Evolutionary conservation across 345 rosid species (phyloP), one percentile per base, ranked within the genome.

Genomic region (Sapria himalayana): DNA sequence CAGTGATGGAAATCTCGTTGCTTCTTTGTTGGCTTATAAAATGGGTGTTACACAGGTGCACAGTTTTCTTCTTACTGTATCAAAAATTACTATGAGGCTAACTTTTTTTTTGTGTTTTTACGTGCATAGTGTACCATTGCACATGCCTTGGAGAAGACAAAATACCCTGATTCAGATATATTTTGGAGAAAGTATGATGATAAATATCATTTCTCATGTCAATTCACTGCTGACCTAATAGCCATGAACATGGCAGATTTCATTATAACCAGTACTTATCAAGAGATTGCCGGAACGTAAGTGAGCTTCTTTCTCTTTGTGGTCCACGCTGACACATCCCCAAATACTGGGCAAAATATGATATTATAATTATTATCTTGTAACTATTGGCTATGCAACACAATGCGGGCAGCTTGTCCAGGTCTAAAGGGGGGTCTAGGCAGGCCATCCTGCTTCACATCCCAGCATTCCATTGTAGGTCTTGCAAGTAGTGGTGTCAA

Each of bases 281-380:
- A 89, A 71, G 98, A 89, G 56, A 89, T 89, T 42, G 95, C 98
- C 1, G 98, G 98, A 67, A 63, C 95, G 95, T 89, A 64, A 71
- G 98, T 69, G 23, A 27, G 17, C 14, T 29, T 32, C 41, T 27
- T 58, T 13, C n/a, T n/a, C n/a, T n/a, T n/a, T n/a, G n/a, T n/a
- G n/a, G n/a, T n/a, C n/a, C n/a, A n/a, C n/a, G n/a, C n/a, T n/a
- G n/a, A n/a, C n/a, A n/a, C n/a, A n/a, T 36, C 14, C 17, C 12
- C n/a, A n/a, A n/a, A n/a, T n/a, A n/a, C n/a, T n/a, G n/a, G n/a
- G n/a, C n/a, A n/a, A n/a, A n/a, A n/a, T n/a, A n/a, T n/a, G n/a
- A n/a, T n/a, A n/a, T n/a, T n/a, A n/a, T n/a, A n/a, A n/a, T n/a
- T n/a, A n/a, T n/a, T n/a, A n/a, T n/a, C n/a, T n/a, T n/a, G n/a